A percentile compares a stretch with the other conserved stretches of the same genome.
Conservation (phyloP, 352 stramenopile species). For the Phytopythium vexans region DNA sequence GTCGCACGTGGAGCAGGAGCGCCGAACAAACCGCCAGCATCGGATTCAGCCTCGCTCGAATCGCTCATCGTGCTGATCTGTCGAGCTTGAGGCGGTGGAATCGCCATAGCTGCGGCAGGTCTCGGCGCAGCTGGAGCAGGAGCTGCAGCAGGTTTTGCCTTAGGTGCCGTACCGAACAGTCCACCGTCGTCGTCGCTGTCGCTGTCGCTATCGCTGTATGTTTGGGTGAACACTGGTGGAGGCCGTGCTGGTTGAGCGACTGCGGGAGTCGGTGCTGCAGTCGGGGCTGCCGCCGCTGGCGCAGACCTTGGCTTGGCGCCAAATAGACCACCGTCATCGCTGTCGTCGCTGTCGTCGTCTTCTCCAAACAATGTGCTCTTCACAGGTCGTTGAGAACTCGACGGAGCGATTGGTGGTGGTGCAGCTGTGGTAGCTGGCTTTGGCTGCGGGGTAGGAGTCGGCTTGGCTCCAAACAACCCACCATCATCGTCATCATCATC, state of each 20-base stretch:
- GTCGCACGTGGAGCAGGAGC: slow-evolving; percentile 15
- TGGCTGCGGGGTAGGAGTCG: slow-evolving; percentile 11
- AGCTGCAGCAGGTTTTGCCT: slow-evolving; percentile 16
- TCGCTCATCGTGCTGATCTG: slow-evolving; percentile 38
- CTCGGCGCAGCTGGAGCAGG: slow-evolving; percentile 5
- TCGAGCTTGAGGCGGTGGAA: slow-evolving; percentile 16
- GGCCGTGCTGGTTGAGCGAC: slow-evolving; percentile 7
- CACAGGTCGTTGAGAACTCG: slow-evolving; percentile 14
- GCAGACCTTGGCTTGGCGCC: slow-evolving; percentile 14
- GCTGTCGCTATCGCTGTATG: slow-evolving; percentile 28
- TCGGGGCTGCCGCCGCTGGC: slow-evolving; percentile 1
- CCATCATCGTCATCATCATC: slow-evolving; percentile 43
- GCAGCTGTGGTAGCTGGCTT: slow-evolving; percentile 1
- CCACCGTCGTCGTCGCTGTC: slow-evolving; percentile 34
- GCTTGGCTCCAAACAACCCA: slow-evolving; percentile 46
- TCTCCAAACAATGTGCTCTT: slow-evolving; percentile 58
- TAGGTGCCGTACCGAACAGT: slow-evolving; percentile 32
- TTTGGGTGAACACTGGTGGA: slow-evolving; percentile 15
- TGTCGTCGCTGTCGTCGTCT: slow-evolving; percentile 47
- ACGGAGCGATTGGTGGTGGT: slow-evolving; percentile 1
- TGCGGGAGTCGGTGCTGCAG: background rate
- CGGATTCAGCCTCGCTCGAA: slow-evolving; percentile 59
- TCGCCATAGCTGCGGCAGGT: slow-evolving; percentile 3
- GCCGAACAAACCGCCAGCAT: slow-evolving; percentile 58
- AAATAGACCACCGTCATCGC: slow-evolving; percentile 43